Conservation (phyloP, 331 rosid genomes). For the Ulmus americana region DNA sequence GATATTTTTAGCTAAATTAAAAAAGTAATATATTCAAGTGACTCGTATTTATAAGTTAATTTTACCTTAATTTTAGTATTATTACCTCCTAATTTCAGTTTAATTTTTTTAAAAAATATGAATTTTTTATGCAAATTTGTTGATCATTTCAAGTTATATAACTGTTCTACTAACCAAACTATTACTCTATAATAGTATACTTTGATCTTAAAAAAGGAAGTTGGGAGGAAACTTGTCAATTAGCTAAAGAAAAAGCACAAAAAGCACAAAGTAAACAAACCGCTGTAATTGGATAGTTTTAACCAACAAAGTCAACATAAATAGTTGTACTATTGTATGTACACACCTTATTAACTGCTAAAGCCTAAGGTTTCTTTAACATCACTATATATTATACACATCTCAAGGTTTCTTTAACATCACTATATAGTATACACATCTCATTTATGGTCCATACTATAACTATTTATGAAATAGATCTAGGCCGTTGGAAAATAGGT, state of each 20-base stretch:
- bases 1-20: too few species aligned
- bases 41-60: too few species aligned
- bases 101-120: too few species aligned
- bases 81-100: too few species aligned
- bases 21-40: too few species aligned
- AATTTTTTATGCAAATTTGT: too few species aligned
- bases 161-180: too few species aligned
- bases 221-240: neutral
- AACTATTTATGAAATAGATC: constrained; percentile 32
- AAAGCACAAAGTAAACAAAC: neutral
- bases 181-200: too few species aligned
- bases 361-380: constrained; percentile 6
- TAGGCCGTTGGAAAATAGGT: constrained; percentile 11
- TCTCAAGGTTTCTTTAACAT: constrained; percentile 8
- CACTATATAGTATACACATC: neutral
- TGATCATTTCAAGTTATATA: too few species aligned
- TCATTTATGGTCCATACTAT: constrained; percentile 6
- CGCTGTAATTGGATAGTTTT: neutral
- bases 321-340: neutral
- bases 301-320: constrained; percentile 7
- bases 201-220: neutral
- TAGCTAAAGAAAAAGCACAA: neutral
- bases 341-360: neutral
- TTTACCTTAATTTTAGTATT: too few species aligned
- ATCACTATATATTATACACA: neutral